A percentile compares a stretch with the other conserved stretches of the same genome.
These are phyloP conservation scores for Globisporangium viniferum DNA, from an alignment of 352 stramenopile species.

Conservation along the genomic window DNA sequence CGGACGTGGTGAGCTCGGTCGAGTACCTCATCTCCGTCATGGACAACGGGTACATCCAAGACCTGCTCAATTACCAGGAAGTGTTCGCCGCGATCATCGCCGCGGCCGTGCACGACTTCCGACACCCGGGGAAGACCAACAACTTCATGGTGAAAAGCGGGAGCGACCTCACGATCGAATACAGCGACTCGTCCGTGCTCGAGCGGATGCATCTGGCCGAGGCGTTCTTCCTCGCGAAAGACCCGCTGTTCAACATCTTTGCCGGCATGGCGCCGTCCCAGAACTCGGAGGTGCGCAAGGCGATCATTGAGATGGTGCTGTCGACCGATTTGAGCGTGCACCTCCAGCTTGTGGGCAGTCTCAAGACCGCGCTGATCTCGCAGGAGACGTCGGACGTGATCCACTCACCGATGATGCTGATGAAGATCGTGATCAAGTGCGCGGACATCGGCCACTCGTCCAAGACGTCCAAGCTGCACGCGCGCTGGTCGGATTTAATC, in stretches of 20 bases:
- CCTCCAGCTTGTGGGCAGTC: slow-evolving; percentile 68
- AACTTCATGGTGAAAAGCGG: slow-evolving; percentile 82
- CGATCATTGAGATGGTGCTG: slow-evolving; percentile 85
- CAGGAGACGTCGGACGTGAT: slow-evolving; percentile 70
- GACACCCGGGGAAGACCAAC: slow-evolving; percentile 82
- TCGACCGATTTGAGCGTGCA: slow-evolving; percentile 83
- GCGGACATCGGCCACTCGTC: slow-evolving; percentile 92
- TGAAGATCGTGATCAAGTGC: slow-evolving; percentile 88
- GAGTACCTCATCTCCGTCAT: slow-evolving; percentile 81
- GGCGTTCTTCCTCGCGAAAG: slow-evolving; percentile 70
- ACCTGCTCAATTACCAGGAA: slow-evolving; percentile 76
- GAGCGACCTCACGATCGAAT: slow-evolving; percentile 73
- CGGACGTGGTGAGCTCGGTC: slow-evolving; percentile 77
- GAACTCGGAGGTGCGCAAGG: slow-evolving; percentile 70
- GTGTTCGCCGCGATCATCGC: slow-evolving; percentile 79
- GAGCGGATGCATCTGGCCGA: slow-evolving; percentile 86
- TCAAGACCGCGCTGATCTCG: slow-evolving; percentile 80
- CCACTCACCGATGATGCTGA: slow-evolving; percentile 79
- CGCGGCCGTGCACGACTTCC: slow-evolving; percentile 83
- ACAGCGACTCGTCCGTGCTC: slow-evolving; percentile 80
- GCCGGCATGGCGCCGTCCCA: slow-evolving; percentile 48
- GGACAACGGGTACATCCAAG: slow-evolving; percentile 77
- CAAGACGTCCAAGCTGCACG: slow-evolving; percentile 78
- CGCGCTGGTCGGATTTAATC: slow-evolving; percentile 89
- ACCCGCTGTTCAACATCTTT: slow-evolving; percentile 77